A percentile compares a stretch with the other conserved stretches of the same genome.
Conservation (phyloP, 352 stramenopile genomes). For the Globisporangium splendens region DNA sequence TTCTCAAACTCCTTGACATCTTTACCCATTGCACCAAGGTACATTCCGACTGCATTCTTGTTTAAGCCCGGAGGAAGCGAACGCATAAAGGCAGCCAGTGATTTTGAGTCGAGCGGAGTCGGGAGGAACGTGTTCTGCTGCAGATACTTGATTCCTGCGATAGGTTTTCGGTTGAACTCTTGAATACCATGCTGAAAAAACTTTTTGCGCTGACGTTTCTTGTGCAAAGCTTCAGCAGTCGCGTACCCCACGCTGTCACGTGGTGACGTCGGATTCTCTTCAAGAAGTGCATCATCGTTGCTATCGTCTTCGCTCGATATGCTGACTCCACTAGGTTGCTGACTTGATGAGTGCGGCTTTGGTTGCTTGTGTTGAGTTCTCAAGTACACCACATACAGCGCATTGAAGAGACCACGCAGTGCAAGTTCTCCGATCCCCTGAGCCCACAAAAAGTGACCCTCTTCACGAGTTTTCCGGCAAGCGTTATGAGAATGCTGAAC, state of each 20-base stretch:
- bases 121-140: conserved; percentile 78
- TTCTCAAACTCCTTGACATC: conserved; percentile 75
- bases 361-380: conserved; percentile 39
- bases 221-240: conserved; percentile 48
- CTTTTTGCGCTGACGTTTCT: conserved; percentile 73
- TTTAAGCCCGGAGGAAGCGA: conserved; percentile 77
- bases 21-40: conserved; percentile 84
- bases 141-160: conserved; percentile 87
- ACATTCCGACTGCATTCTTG: conserved; percentile 78
- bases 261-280: conserved; percentile 17
- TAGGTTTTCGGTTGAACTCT: conserved; percentile 94
- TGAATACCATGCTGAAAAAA: conserved; percentile 85
- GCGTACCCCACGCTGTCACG: conserved; percentile 21
- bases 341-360: conserved; percentile 11
- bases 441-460: conserved; percentile 67
- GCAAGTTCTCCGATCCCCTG: conserved; percentile 64
- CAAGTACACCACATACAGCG: conserved; percentile 68
- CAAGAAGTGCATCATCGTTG: conserved; percentile 29
- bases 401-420: conserved; percentile 70
- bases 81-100: conserved; percentile 85
- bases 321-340: conserved; percentile 14
- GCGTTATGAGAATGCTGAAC: conserved; percentile 54
- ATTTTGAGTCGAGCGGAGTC: conserved; percentile 64
- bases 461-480: conserved; percentile 71
- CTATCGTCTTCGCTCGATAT: conserved; percentile 22